Percentiles rank a stretch among this genome's conserved stretches.
phyloP scores from a whole-genome alignment of 2,329 filamentous ascomycete genomes.

The Zasmidium cellare region DNA sequence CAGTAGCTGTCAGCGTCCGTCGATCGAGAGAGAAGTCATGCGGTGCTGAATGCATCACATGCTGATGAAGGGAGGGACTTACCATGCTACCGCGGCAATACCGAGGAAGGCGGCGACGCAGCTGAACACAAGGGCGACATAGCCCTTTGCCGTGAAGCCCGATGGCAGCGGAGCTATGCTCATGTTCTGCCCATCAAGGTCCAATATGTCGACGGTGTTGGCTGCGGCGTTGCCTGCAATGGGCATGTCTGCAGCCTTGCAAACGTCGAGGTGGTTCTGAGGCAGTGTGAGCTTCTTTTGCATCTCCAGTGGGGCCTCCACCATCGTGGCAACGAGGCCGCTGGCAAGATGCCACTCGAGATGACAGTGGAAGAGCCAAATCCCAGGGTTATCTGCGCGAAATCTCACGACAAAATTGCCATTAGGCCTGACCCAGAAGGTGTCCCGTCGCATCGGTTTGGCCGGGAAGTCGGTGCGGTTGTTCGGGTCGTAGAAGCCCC shows the following conservation, averaged over 20 bases:
- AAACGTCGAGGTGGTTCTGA: conserved; percentile 60
- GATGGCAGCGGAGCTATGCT: conserved; percentile 59
- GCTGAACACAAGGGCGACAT: conserved; percentile 74
- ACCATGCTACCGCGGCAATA: conserved; percentile 66
- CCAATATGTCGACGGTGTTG: conserved; percentile 63
- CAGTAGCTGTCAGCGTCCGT: conserved; percentile 17
- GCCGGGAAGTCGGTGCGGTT: conserved; percentile 38
- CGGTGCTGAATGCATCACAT: conserved; percentile 1
- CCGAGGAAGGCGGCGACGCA: conserved; percentile 68
- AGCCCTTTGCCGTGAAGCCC: conserved; percentile 71
- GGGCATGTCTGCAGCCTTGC: conserved; percentile 51
- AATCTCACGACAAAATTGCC: conserved; percentile 59
- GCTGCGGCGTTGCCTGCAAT: conserved; percentile 72
- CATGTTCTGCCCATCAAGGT: conserved; percentile 62
- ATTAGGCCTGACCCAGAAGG: conserved; percentile 54
- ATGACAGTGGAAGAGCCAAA: conserved; percentile 52
- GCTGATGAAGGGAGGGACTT: conserved; percentile 41
- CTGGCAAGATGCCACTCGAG: conserved; percentile 53
- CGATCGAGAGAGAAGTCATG: conserved; percentile 1
- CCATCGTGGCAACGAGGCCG: conserved; percentile 53
- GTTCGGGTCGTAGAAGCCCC: conserved; percentile 34
- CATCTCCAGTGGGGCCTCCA: conserved; percentile 57
- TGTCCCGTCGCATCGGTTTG: conserved; percentile 54
- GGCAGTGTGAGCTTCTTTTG: conserved; percentile 64
- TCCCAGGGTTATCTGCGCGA: conserved; percentile 38